phyloP scores from a whole-genome alignment of 306 rosid species.

The Vicia villosa region DNA sequence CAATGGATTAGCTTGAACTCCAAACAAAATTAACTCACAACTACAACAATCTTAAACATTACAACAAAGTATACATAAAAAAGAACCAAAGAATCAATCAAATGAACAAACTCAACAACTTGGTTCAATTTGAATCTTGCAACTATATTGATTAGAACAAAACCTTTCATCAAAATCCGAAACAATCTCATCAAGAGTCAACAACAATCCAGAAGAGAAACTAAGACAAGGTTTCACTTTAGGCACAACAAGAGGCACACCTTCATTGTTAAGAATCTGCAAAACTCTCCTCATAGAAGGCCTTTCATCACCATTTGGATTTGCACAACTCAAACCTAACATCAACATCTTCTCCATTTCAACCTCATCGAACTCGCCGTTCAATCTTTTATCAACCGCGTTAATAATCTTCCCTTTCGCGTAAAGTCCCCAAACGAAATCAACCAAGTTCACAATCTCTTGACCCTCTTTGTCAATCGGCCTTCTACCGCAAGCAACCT shows the following conservation, averaged over 20 bases:
- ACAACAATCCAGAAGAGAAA: constrained; percentile 36
- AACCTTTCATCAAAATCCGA: constrained; percentile 54
- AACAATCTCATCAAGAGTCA: constrained; percentile 56
- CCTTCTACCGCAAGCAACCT: constrained; percentile 48
- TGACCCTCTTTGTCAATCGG: constrained; percentile 45
- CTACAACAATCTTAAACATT: neutral
- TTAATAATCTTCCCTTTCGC: constrained; percentile 40
- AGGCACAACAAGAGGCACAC: constrained; percentile 31
- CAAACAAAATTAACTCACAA: constrained; percentile 37
- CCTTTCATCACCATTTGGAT: constrained; percentile 37
- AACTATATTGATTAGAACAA: constrained; percentile 17
- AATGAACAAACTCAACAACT: constrained; percentile 3
- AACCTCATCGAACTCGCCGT: constrained; percentile 37
- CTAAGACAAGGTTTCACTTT: constrained; percentile 41
- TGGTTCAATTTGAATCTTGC: constrained; percentile 46
- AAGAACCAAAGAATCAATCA: constrained; percentile 44
- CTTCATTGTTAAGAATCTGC: constrained; percentile 37
- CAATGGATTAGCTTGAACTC: constrained; percentile 64
- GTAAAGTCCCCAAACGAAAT: constrained; percentile 47
- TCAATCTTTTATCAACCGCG: constrained; percentile 37
- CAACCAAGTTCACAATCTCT: constrained; percentile 42
- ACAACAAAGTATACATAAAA: neutral
- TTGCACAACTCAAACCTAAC: constrained; percentile 43
- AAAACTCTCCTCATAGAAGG: constrained; percentile 46
- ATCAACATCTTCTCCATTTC: constrained; percentile 37